Base-by-base conservation (phyloP, 371 early-diverging fungal genomes). In the Mortierella sp. region DNA sequence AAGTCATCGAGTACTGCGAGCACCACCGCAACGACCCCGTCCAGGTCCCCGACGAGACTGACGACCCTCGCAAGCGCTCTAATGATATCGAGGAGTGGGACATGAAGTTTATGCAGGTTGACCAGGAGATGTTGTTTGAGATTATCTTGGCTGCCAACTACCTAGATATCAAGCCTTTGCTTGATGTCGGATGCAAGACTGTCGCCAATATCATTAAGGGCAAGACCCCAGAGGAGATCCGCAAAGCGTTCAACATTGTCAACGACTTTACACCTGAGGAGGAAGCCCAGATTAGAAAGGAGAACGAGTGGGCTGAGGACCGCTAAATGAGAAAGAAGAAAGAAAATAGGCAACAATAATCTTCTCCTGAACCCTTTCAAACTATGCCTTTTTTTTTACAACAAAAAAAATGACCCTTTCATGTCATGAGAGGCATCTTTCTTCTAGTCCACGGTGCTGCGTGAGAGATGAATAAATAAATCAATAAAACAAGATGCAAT, bases 121-220 rank as follows among this genome's bases (percentile, higher is more conserved):
- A 94, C 80, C 92, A 92, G 80, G 95, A 94, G 64, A 89, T 92
- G 66, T 78, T 95, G 45, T 94, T 93, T 60, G 94, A 94, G 74
- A 89, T 94, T 35, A 90, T 94, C 67, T 70, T 93, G 65, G 99
- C 98, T 64, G 96, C 98, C 63, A 98, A 98, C 86, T 97, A 97
- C 83, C 90, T 98, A 66, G 97, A 98, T 88, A 98, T 98, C 87
- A 96, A 97, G 88, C 94, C 92, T 30, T 87, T 98, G 68, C 86
- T 98, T 40, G 97, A 97, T 85, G 91, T 97, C 58, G 96, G 96
- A 26, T 98, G 98, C 89, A 97, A 97, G 89, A 97, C 95, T 20
- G 97, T 98, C 64, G 99, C 99, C 66, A 97, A 97, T 84, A 97
- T 97, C 96, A 97, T 98, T 88, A 96, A 96, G 83, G 97, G 83